These are phyloP conservation scores for Flaveria ramosissima DNA, from an alignment of 129 eudicot species.

Conservation along the genomic window DNA sequence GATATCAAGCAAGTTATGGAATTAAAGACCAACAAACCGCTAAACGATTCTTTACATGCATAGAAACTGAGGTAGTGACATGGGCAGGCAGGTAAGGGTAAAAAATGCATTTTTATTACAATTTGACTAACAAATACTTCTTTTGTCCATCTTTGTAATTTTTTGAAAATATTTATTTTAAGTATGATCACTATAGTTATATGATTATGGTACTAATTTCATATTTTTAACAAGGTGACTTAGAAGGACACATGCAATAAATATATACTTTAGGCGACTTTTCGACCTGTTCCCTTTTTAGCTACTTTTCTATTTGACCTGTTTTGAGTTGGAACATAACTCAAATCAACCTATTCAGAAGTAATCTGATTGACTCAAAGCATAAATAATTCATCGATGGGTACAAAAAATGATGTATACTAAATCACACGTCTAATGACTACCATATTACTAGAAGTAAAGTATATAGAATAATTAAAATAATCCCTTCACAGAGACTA, in stretches of 20 bases:
- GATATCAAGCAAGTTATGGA: constrained; percentile 3
- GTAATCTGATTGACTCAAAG: neutral
- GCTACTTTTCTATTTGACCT: neutral
- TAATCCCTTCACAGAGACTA: neutral
- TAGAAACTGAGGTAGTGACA: neutral
- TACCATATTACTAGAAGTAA: neutral
- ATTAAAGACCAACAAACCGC: constrained; percentile 5
- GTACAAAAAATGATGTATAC: neutral
- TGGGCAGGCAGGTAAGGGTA: neutral
- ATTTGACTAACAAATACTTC: neutral
- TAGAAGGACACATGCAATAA: neutral
- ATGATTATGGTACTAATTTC: neutral
- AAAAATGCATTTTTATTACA: neutral
- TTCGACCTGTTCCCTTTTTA: neutral
- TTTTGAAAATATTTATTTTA: neutral
- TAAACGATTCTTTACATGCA: neutral
- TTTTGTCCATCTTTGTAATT: neutral
- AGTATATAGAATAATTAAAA: neutral
- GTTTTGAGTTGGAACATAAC: neutral
- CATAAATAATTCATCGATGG: neutral
- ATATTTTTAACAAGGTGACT: neutral
- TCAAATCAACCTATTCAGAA: neutral
- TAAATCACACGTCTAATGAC: constrained; percentile 6
- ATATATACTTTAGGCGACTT: neutral
- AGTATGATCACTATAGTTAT: neutral